Evolutionary conservation across 2,329 filamentous ascomycete genomes (phyloP).

Genomic region (Blastomyces parvus): DNA sequence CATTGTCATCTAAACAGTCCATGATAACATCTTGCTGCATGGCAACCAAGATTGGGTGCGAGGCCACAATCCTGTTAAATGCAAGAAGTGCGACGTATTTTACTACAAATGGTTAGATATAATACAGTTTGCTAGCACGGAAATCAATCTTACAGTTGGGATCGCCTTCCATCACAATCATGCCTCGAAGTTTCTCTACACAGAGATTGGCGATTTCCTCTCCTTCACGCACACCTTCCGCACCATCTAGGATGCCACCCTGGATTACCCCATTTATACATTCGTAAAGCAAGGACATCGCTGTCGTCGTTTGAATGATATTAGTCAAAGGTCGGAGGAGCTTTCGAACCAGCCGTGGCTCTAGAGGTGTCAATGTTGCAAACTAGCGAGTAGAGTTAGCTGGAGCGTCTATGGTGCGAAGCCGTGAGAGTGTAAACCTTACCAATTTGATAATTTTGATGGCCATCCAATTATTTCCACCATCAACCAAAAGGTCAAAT

Average conservation of each 20-base stretch:
- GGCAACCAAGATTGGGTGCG: conserved; percentile 78
- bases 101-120: conserved; percentile 44
- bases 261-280: conserved; percentile 98
- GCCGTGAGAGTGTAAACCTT: conserved; percentile 25
- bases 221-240: conserved; percentile 67
- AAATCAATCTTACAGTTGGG: conserved; percentile 62
- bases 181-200: conserved; percentile 83
- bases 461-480: conserved; percentile 98
- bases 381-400: conserved; percentile 51
- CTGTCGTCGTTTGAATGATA: conserved; percentile 86
- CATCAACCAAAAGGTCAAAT: conserved; percentile 84
- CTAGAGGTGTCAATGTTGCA: conserved; percentile 83
- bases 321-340: conserved; percentile 81
- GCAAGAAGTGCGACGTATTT: conserved; percentile 95
- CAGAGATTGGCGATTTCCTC: conserved; percentile 90
- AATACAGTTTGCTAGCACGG: conserved; percentile 7
- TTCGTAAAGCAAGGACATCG: conserved; percentile 97
- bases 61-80: conserved; percentile 86
- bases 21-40: conserved; percentile 94
- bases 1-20: conserved; percentile 88
- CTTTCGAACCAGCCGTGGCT: conserved; percentile 85
- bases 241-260: conserved; percentile 79
- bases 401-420: not conserved
- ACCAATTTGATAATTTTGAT: conserved; percentile 98
- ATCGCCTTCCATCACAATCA: conserved; percentile 88